Evolutionary conservation across 2,329 filamentous ascomycete species (phyloP).

Genomic region (Penicillium sumatraense): DNA sequence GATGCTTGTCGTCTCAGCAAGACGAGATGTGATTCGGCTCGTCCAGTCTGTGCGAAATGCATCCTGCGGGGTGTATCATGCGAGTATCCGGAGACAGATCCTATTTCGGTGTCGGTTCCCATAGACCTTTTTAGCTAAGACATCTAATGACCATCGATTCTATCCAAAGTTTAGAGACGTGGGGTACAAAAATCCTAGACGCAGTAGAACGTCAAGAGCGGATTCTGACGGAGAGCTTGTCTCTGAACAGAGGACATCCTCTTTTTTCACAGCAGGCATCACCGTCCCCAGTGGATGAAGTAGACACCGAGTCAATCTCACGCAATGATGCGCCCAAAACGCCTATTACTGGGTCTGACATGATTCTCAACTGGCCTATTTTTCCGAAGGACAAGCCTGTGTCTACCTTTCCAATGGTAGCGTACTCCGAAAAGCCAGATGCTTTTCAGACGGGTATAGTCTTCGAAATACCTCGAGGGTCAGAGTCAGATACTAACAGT

Average conservation of each 20-base stretch:
- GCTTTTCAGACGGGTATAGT: slow-evolving; percentile 20
- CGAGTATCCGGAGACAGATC: slow-evolving; percentile 30
- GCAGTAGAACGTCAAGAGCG: slow-evolving; percentile 31
- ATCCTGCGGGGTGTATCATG: slow-evolving; percentile 28
- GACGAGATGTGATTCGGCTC: slow-evolving; percentile 31
- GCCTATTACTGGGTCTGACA: slow-evolving; percentile 31
- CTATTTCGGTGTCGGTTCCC: slow-evolving; percentile 27
- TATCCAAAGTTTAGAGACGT: slow-evolving; percentile 27
- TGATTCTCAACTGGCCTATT: slow-evolving; percentile 32
- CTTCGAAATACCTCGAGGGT: neutral
- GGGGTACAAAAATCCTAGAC: slow-evolving; percentile 27
- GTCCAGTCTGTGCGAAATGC: slow-evolving; percentile 31
- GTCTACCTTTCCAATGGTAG: slow-evolving; percentile 27
- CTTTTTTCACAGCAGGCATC: slow-evolving; percentile 13
- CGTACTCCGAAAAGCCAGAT: slow-evolving; percentile 29
- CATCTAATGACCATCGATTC: slow-evolving; percentile 14
- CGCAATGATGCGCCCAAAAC: slow-evolving; percentile 31
- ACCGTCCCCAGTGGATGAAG: slow-evolving; percentile 21
- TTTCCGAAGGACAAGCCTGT: slow-evolving; percentile 29
- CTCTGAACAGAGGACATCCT: slow-evolving; percentile 1
- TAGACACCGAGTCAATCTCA: slow-evolving; percentile 29
- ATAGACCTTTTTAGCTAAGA: slow-evolving; percentile 10
- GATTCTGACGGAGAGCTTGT: slow-evolving; percentile 20
- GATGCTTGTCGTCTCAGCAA: slow-evolving; percentile 31
- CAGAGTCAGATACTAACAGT: neutral